phyloP scores from a whole-genome alignment of 2,329 filamentous ascomycete species.

The Berkeleyomyces basicola region DNA sequence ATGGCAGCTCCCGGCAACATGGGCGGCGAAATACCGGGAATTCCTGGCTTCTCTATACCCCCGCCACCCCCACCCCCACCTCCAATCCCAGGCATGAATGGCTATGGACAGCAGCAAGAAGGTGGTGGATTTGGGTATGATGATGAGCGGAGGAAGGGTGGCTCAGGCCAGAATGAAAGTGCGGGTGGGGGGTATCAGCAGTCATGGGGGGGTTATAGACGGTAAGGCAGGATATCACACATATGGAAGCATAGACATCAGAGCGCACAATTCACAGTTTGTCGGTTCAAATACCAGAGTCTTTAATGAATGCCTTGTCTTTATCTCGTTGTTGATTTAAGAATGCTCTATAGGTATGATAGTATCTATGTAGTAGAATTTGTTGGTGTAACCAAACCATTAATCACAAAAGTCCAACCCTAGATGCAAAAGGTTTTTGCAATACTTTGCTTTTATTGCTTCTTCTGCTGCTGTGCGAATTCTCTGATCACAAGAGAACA shows the following conservation, averaged over 20 bases:
- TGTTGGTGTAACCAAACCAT: neutral
- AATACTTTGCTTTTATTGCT: constrained; percentile 16
- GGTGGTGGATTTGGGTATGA: neutral
- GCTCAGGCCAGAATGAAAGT: neutral
- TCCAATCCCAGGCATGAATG: constrained; percentile 6
- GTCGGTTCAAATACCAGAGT: neutral
- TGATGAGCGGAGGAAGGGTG: neutral
- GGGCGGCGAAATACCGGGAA: constrained; percentile 19
- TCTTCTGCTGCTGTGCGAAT: constrained; percentile 47
- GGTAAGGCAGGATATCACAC: neutral
- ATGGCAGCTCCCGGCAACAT: constrained; percentile 25
- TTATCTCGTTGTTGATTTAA: neutral
- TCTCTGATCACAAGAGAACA: constrained; percentile 76
- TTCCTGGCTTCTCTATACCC: constrained; percentile 18
- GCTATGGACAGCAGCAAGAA: neutral
- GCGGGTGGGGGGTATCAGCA: constrained; percentile 1
- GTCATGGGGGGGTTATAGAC: constrained; percentile 2
- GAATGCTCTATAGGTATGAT: neutral
- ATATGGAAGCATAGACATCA: neutral
- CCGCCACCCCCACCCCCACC: constrained; percentile 26
- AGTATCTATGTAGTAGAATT: neutral
- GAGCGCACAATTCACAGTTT: neutral
- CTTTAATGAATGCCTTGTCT: neutral
- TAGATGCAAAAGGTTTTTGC: neutral
- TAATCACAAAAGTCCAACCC: no score